A percentile compares a stretch with the other conserved stretches of the same genome.
phyloP scores from a whole-genome alignment of 331 rosid genomes.

The Ulmus americana region DNA sequence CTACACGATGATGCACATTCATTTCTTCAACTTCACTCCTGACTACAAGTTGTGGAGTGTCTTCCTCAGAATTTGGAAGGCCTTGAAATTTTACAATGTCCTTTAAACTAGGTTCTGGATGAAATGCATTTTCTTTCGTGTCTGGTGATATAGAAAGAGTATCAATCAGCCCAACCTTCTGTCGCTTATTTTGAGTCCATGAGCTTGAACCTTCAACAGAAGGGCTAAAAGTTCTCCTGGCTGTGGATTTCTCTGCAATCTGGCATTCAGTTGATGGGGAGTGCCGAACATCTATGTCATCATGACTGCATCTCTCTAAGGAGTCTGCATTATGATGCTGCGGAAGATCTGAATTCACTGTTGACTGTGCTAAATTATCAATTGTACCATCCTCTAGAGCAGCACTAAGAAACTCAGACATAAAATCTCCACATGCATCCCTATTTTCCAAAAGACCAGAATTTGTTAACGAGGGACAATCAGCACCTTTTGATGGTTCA shows the following conservation, averaged over 20 bases:
- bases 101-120: conserved; percentile 30
- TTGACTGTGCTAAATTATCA: conserved; percentile 21
- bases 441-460: conserved; percentile 21
- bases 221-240: conserved; percentile 15
- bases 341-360: conserved; percentile 24
- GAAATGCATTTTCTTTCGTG: conserved; percentile 27
- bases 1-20: conserved; percentile 21
- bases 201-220: conserved; percentile 30
- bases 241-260: conserved; percentile 22
- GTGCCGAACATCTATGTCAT: conserved; percentile 22
- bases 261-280: conserved; percentile 25
- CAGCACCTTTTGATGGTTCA: conserved; percentile 26
- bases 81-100: conserved; percentile 31
- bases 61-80: conserved; percentile 29
- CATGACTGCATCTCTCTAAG: conserved; percentile 18
- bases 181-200: conserved; percentile 42
- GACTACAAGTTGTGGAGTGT: conserved; percentile 9
- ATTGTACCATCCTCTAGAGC: conserved; percentile 28
- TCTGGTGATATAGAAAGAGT: conserved; percentile 29
- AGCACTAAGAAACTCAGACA: conserved; percentile 29
- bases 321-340: conserved; percentile 24
- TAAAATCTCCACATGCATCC: conserved; percentile 23
- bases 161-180: conserved; percentile 34
- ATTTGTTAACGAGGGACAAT: conserved; percentile 22
- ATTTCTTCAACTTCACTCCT: conserved; percentile 22